phyloP scores from a whole-genome alignment of 129 eudicot genomes.

The Tagetes patula region DNA sequence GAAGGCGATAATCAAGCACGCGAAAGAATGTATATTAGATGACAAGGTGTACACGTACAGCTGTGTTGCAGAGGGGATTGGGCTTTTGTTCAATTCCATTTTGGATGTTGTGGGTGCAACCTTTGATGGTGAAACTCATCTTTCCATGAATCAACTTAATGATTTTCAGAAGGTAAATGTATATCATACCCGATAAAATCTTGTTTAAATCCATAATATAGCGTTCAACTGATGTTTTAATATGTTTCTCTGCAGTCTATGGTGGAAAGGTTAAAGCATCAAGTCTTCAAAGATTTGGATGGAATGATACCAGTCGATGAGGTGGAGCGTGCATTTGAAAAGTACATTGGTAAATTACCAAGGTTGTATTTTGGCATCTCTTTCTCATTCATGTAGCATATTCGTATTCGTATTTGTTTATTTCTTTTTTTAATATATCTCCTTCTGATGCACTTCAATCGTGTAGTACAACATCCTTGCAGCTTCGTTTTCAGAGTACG shows the following conservation, averaged over 20 bases:
- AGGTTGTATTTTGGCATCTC: constrained; percentile 45
- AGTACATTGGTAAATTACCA: constrained; percentile 31
- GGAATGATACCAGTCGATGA: constrained; percentile 45
- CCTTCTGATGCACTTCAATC: constrained; percentile 34
- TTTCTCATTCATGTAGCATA: constrained; percentile 6
- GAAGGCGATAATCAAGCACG: constrained; percentile 58
- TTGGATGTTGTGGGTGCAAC: constrained; percentile 58
- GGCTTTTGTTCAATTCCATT: constrained; percentile 54
- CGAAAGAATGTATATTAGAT: constrained; percentile 52
- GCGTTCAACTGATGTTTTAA: constrained; percentile 1
- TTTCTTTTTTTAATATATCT: constrained; percentile 34
- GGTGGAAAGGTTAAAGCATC: constrained; percentile 50
- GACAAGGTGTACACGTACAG: constrained; percentile 42
- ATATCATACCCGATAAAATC: constrained; percentile 10
- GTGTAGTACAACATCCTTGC: constrained; percentile 39
- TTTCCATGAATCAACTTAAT: constrained; percentile 41
- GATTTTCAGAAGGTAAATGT: constrained; percentile 57
- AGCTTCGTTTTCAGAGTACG: constrained; percentile 48
- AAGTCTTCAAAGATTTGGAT: constrained; percentile 34
- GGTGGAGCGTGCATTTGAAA: constrained; percentile 40
- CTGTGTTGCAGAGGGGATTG: constrained; percentile 38
- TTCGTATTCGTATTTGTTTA: not conserved
- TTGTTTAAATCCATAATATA: not conserved
- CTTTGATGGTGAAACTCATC: constrained; percentile 55
- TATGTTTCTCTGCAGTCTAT: constrained; percentile 35